Evolutionary conservation across 495 filamentous ascomycete genomes (phyloP), one percentile per base, ranked within the genome.

Genomic region (Elasticomyces elasticus): DNA sequence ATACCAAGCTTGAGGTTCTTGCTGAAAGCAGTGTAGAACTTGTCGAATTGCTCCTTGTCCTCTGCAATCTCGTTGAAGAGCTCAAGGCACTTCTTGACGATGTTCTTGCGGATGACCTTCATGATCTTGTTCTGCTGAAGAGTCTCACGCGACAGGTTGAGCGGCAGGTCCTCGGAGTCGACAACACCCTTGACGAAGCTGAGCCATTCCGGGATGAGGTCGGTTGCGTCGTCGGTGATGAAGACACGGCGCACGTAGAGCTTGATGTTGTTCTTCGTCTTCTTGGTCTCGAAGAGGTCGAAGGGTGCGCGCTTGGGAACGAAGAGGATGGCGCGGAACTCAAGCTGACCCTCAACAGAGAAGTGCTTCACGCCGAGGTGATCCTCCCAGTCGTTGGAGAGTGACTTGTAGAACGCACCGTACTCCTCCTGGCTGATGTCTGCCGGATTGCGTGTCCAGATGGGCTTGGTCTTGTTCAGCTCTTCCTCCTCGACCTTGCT

Each of bases 241-340:
- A 98, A 98, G 73, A 98, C 92, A 72, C 92, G 94, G 72, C 92
- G 92, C 64, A 98, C 92, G 75, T 98, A 98, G 66, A 98, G 84
- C 81, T 98, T 98, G 81, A 98, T 97, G 85, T 98, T 98, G 83
- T 96, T 97, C 88, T 98, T 98, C 68, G 89, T 95, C 84, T 95
- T 94, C 86, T 98, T 98, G 62, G 94, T 95, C 83, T 98, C 92
- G 76, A 98, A 98, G 52, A 98, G 87, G 67, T 98, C 92, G 75
- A 98, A 98, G 61, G 92, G 92, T 73, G 92, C 92, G 67, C 92
- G 92, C 86, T 98, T 98, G 71, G 92, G 92, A 40, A 98, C 89
- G 78, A 94, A 98, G 66, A 98, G 89, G 72, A 98, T 95, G 60
- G 92, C 92, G 60, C 89, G 89, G 88, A 98, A 98, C 77, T 98